These are phyloP conservation scores for Boletus bicolor DNA, from an alignment of 768 basidiomycete genomes.

Conservation along the genomic window DNA sequence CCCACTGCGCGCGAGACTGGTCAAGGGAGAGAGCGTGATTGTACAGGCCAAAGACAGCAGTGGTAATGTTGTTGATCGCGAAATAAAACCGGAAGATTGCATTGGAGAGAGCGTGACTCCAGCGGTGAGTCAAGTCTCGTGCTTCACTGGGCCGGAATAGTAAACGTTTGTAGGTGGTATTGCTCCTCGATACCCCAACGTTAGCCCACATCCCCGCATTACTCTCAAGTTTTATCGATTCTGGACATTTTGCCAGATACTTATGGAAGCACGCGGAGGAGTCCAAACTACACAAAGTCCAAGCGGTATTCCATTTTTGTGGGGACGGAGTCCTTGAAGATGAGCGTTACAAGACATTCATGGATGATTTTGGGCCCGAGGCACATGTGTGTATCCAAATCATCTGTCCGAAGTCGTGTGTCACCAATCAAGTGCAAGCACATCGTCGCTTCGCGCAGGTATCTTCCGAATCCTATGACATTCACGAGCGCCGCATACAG, in stretches of 20 bases:
- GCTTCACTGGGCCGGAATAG: not conserved
- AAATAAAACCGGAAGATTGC: slow-evolving; percentile 59
- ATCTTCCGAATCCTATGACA: slow-evolving; percentile 61
- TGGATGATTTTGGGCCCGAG: slow-evolving; percentile 58
- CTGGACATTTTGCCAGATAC: slow-evolving; percentile 48
- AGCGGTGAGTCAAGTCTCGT: slow-evolving; percentile 33
- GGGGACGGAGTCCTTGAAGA: slow-evolving; percentile 71
- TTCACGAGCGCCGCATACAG: slow-evolving; percentile 73
- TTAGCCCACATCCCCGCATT: slow-evolving; percentile 53
- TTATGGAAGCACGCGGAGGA: slow-evolving; percentile 41
- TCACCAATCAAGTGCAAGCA: slow-evolving; percentile 49
- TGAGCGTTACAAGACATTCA: slow-evolving; percentile 64
- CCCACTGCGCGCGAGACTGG: slow-evolving; percentile 54
- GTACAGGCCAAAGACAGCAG: slow-evolving; percentile 48
- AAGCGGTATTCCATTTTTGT: slow-evolving; percentile 64
- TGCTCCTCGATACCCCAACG: slow-evolving; percentile 73
- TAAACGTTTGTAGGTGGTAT: slow-evolving; percentile 42
- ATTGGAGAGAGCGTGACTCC: slow-evolving; percentile 52
- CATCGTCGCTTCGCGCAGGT: slow-evolving; percentile 62
- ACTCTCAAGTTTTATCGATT: slow-evolving; percentile 43
- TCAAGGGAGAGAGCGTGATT: slow-evolving; percentile 61
- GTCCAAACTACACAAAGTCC: slow-evolving; percentile 42
- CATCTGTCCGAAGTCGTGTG: not conserved
- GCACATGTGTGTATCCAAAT: slow-evolving; percentile 50
- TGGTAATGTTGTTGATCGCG: slow-evolving; percentile 42